Base-by-base conservation (phyloP, 176 grass and related monocot genomes). In the barley (Hordeum vulgare) region DNA sequence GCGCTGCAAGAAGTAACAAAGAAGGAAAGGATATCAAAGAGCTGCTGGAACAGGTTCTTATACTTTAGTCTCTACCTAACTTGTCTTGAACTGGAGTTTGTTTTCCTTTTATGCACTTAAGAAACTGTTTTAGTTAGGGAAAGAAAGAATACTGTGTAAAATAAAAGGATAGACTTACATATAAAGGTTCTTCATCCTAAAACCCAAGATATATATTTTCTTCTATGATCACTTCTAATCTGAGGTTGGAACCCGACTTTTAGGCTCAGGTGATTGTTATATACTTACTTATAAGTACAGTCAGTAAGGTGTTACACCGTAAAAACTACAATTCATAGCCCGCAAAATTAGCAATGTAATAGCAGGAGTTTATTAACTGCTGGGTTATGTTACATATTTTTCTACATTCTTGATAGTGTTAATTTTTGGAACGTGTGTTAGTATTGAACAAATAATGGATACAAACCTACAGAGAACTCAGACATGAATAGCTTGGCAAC, bases 21-120 rank as follows among this genome's bases (percentile, higher is more conserved):
- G 95, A 98, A 34, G 95, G 92, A 66, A 98, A 93, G 75, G 92
- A 98, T 77, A 89, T 95, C 44, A 98, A 98, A 86, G 95, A 98
- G 51, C 77, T 98, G 56, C 51, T 98, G 67, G 92, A 98, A 84
- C 95, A 98, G 92, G 95, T 98, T 63, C 9, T 49, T 66, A 31
- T 66, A 41, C 60, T 56, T 75, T n/a, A 36, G 6, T 18, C 44
- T 79, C 34, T 74, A 10, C 71, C 53, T 58, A 4, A 77, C 21
- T 77, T 24, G 1, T 67, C 23, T n/a, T 26, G 17, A 61, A 24
- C 41, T 47, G 29, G 4, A 31, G 58, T 67, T 71, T 73, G 28
- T 29, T 84, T 68, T 17, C 6, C 20, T 59, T 78, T 51, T 74
- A 0, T 0, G 5, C 66, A 65, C 20, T 75, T 5, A 3, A 2